phyloP scores from a whole-genome alignment of 192 early-diverging fungal genomes.

The Powellomyces hirtus region DNA sequence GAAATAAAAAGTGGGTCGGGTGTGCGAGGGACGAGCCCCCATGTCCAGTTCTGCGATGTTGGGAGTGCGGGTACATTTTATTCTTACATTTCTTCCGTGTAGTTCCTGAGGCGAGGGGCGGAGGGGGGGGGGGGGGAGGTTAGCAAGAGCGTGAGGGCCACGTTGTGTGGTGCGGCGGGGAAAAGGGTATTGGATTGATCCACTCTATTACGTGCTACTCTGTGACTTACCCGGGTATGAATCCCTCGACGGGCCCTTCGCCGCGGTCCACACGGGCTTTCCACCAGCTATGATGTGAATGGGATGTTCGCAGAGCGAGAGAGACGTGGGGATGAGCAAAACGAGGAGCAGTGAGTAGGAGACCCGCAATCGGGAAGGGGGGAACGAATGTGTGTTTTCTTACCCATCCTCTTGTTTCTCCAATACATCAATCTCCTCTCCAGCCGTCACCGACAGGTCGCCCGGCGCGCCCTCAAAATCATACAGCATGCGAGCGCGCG shows the following conservation, averaged over 20 bases:
- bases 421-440: conserved; percentile 37
- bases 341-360: background rate
- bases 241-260: conserved; percentile 27
- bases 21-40: too few species aligned
- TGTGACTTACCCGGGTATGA: conserved; percentile 31
- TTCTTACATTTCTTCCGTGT: conserved; percentile 13
- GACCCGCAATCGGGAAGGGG: background rate
- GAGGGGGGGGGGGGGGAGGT: background rate
- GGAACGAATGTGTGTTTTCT: background rate
- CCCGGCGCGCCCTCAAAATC: conserved; percentile 38
- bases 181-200: too few species aligned
- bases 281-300: conserved; percentile 24
- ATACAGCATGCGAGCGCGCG: conserved; percentile 27
- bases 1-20: too few species aligned
- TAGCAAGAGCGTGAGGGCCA: background rate
- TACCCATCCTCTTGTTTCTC: conserved; percentile 48
- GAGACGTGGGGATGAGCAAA: background rate
- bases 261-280: conserved; percentile 25
- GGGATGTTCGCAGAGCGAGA: background rate
- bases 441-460: conserved; percentile 28
- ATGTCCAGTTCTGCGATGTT: too few species aligned
- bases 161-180: too few species aligned
- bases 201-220: background rate
- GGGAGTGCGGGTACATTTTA: too few species aligned
- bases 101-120: conserved; percentile 1